phyloP scores from a whole-genome alignment of 352 stramenopile genomes.

The Globisporangium paroecandrum region DNA sequence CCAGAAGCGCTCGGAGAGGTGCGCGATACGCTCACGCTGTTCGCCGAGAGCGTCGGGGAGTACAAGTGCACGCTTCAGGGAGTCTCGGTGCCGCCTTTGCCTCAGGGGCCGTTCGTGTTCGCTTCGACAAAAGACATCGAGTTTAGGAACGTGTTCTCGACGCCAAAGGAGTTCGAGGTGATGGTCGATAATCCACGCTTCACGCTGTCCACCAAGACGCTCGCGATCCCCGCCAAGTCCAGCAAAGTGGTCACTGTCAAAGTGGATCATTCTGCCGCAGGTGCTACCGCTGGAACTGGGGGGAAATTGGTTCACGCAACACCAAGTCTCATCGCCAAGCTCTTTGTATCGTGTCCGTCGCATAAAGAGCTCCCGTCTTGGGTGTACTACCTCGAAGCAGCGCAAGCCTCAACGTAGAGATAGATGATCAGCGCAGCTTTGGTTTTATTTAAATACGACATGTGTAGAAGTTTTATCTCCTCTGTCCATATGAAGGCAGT shows the following conservation, averaged over 20 bases:
- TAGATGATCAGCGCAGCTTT: neutral
- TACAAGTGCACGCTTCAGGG: slow-evolving; percentile 86
- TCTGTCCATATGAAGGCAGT: neutral
- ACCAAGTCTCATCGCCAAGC: slow-evolving; percentile 50
- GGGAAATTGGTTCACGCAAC: slow-evolving; percentile 7
- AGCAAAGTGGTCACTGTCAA: slow-evolving; percentile 58
- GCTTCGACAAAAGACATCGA: slow-evolving; percentile 64
- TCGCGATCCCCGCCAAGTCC: slow-evolving; percentile 72
- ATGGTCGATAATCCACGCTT: slow-evolving; percentile 80
- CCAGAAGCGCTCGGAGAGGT: slow-evolving; percentile 86
- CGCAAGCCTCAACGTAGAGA: slow-evolving; percentile 9
- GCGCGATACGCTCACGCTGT: slow-evolving; percentile 69
- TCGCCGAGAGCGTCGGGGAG: slow-evolving; percentile 60
- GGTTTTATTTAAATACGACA: slow-evolving; percentile 9
- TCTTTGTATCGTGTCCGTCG: slow-evolving; percentile 75
- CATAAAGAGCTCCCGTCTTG: slow-evolving; percentile 74
- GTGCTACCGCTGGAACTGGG: slow-evolving; percentile 9
- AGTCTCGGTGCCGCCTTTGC: slow-evolving; percentile 64
- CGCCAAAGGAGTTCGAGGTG: slow-evolving; percentile 69
- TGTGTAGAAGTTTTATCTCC: neutral
- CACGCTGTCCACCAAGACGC: slow-evolving; percentile 39
- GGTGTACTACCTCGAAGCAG: slow-evolving; percentile 83
- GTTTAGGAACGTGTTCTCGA: slow-evolving; percentile 90
- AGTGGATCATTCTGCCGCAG: slow-evolving; percentile 29
- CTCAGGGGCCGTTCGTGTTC: slow-evolving; percentile 82